Conservation (phyloP, 169 alveolate genomes). For the Cryptosporidium baileyi region DNA sequence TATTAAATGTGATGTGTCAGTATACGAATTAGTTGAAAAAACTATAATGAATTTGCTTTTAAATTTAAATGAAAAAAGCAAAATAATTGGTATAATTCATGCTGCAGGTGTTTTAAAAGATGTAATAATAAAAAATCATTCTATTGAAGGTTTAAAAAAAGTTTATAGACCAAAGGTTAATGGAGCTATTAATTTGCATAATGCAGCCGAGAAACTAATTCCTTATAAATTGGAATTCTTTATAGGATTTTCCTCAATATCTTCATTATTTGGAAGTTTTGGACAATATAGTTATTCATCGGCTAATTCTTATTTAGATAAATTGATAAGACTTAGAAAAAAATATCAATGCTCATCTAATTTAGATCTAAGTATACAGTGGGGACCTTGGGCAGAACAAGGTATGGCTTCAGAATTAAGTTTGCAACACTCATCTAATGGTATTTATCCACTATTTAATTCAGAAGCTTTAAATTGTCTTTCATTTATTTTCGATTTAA, state of each 20-base stretch:
- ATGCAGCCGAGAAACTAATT: constrained; percentile 68
- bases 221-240: constrained; percentile 70
- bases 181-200: constrained; percentile 80
- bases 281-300: constrained; percentile 81
- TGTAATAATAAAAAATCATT: constrained; percentile 72
- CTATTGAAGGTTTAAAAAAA: constrained; percentile 69
- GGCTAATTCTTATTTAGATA: constrained; percentile 78
- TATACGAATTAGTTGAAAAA: neutral
- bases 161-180: constrained; percentile 76
- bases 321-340: constrained; percentile 74
- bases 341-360: neutral
- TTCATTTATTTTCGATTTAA: constrained; percentile 1
- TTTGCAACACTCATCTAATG: constrained; percentile 7
- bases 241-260: constrained; percentile 76
- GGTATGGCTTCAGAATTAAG: constrained; percentile 54
- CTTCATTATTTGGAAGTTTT: constrained; percentile 77
- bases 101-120: constrained; percentile 79
- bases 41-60: neutral
- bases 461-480: constrained; percentile 4
- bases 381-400: constrained; percentile 71
- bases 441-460: constrained; percentile 22
- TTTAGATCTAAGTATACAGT: constrained; percentile 46
- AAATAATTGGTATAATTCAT: constrained; percentile 74
- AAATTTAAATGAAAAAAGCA: neutral
- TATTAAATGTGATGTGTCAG: constrained; percentile 28